These are phyloP conservation scores for Magnaporthiopsis rhizophila DNA, from an alignment of 2,329 filamentous ascomycete genomes.

Conservation along the genomic window DNA sequence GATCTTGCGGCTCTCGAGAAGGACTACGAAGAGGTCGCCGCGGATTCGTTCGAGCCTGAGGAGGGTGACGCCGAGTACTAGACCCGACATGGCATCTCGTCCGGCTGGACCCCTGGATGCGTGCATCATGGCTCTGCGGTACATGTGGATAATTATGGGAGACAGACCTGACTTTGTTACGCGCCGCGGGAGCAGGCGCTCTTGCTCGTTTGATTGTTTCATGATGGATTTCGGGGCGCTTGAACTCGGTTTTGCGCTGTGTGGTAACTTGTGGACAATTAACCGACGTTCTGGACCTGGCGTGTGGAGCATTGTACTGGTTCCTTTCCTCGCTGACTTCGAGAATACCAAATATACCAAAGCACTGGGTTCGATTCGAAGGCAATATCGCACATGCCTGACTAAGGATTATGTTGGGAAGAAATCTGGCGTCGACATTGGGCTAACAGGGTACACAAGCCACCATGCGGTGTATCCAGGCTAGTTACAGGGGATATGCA, in stretches of 20 bases:
- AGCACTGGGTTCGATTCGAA: not conserved
- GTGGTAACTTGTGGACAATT: too few species aligned
- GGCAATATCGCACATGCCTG: too few species aligned
- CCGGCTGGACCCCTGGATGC: not conserved
- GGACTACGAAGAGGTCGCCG: constrained; percentile 97
- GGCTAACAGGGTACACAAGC: too few species aligned
- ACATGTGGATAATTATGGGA: not conserved
- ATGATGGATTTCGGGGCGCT: not conserved
- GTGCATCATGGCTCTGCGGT: not conserved
- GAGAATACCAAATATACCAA: not conserved
- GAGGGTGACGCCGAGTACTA: constrained; percentile 94
- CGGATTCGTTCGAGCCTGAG: constrained; percentile 84
- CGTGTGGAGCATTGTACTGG: too few species aligned
- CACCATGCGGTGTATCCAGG: too few species aligned
- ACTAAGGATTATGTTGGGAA: too few species aligned
- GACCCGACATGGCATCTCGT: constrained; percentile 8
- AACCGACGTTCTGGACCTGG: too few species aligned
- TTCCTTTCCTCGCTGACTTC: too few species aligned
- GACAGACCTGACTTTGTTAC: not conserved
- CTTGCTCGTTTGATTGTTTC: not conserved
- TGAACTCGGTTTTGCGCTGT: not conserved
- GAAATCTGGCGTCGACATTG: too few species aligned
- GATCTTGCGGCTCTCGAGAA: constrained; percentile 96
- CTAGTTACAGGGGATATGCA: too few species aligned
- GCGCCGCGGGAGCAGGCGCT: not conserved